phyloP scores from a whole-genome alignment of 1,139 yeast genomes.

The Arxiozyma heterogenica region DNA sequence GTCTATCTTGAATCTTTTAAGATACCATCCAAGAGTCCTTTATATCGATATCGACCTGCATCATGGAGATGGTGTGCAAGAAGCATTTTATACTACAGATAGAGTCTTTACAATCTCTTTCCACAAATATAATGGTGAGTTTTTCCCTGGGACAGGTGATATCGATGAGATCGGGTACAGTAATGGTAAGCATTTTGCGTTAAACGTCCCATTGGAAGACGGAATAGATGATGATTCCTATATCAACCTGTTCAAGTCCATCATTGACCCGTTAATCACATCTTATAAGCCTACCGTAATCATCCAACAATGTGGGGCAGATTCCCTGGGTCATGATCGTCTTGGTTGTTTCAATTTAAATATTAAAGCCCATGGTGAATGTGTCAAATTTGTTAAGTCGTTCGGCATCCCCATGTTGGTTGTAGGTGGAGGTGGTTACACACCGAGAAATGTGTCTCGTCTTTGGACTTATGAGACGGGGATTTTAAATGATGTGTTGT shows the following conservation, averaged over 20 bases:
- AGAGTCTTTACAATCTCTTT: conserved; percentile 92
- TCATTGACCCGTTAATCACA: conserved; percentile 79
- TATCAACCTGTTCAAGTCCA: conserved; percentile 63
- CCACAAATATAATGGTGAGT: conserved; percentile 91
- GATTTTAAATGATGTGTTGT: conserved; percentile 65
- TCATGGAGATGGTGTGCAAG: conserved; percentile 98
- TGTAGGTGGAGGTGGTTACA: conserved; percentile 96
- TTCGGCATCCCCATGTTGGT: conserved; percentile 87
- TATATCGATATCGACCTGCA: conserved; percentile 94
- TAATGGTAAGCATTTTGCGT: conserved; percentile 73
- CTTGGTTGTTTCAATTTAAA: conserved; percentile 89
- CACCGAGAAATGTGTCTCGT: conserved; percentile 89
- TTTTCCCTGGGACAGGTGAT: conserved; percentile 94
- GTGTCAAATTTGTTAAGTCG: conserved; percentile 76
- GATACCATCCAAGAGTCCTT: conserved; percentile 83
- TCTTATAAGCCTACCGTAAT: conserved; percentile 84
- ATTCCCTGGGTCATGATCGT: conserved; percentile 86
- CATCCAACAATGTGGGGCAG: conserved; percentile 96
- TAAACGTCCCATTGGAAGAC: conserved; percentile 89
- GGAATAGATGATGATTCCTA: conserved; percentile 95
- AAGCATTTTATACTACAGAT: conserved; percentile 91
- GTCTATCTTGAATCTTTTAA: conserved; percentile 69
- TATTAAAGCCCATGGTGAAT: conserved; percentile 89
- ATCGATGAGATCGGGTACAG: conserved; percentile 82
- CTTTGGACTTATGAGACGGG: conserved; percentile 95